A percentile compares a stretch with the other conserved stretches of the same genome.
Evolutionary conservation across 73 alveolate species (phyloP).

Genomic region (Paramecium bursaria): DNA sequence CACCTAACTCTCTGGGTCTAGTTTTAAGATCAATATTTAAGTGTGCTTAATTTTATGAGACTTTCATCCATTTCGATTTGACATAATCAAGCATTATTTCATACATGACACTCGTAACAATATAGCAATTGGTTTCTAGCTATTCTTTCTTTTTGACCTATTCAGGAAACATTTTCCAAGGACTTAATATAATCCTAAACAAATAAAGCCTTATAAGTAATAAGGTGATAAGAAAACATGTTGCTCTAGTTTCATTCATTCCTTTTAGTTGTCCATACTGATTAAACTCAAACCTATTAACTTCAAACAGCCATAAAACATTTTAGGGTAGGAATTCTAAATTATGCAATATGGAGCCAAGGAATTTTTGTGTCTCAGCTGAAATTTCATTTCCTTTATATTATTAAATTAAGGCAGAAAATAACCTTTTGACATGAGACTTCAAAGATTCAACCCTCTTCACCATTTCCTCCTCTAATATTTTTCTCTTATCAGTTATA

Average conservation of each 20-base stretch:
- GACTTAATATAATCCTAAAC: slow-evolving; percentile 1
- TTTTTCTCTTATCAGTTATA: slow-evolving; percentile 47
- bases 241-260: background rate
- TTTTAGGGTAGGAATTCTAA: slow-evolving; percentile 13
- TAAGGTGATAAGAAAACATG: background rate
- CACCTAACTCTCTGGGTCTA: slow-evolving; percentile 4
- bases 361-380: background rate
- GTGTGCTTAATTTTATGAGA: background rate
- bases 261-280: background rate
- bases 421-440: background rate
- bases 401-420: background rate
- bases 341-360: slow-evolving; percentile 20
- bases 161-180: slow-evolving; percentile 30
- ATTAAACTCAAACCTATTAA: background rate
- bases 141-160: slow-evolving; percentile 9
- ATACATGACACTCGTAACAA: slow-evolving; percentile 44
- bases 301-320: slow-evolving; percentile 27
- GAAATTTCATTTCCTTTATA: background rate
- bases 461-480: slow-evolving; percentile 34
- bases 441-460: background rate
- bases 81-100: slow-evolving; percentile 25
- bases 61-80: background rate
- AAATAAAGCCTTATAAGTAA: slow-evolving; percentile 6
- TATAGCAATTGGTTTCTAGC: slow-evolving; percentile 23
- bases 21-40: background rate